Conservation (phyloP, 495 filamentous ascomycete species). For the Cudoniella acicularis region DNA sequence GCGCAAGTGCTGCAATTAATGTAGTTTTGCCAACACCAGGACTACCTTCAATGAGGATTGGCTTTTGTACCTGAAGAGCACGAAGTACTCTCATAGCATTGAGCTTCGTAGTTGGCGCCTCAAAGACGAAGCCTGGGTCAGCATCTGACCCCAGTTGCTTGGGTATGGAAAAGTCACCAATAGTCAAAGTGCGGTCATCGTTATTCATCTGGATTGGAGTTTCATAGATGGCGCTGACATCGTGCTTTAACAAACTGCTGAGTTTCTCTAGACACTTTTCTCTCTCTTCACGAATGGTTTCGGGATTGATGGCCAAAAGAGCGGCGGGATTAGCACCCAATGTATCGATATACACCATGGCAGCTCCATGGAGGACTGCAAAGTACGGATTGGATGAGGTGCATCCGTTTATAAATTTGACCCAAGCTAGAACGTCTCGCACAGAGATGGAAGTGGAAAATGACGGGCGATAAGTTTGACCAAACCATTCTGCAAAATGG, state of each 20-base stretch:
- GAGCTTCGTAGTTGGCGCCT: conserved; percentile 80
- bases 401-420: conserved; percentile 80
- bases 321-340: conserved; percentile 91
- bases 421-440: conserved; percentile 87
- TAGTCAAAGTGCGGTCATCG: conserved; percentile 43
- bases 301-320: conserved; percentile 62
- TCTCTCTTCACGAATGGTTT: conserved; percentile 57
- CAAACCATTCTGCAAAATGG: conserved; percentile 90
- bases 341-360: conserved; percentile 93
- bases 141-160: conserved; percentile 42
- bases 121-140: conserved; percentile 69
- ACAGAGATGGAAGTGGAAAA: conserved; percentile 74
- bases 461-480: conserved; percentile 67
- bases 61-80: conserved; percentile 84
- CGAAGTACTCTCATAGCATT: conserved; percentile 89
- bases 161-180: conserved; percentile 71
- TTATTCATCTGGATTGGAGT: conserved; percentile 17
- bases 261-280: conserved; percentile 69
- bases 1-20: conserved; percentile 78
- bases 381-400: conserved; percentile 45
- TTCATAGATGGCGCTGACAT: conserved; percentile 62
- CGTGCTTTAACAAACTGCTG: conserved; percentile 56
- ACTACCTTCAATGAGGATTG: conserved; percentile 90
- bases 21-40: conserved; percentile 98
- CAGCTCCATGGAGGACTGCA: conserved; percentile 78